Evolutionary conservation across 305 asterid genomes (phyloP).

Genomic region (Solanum hybrid): DNA sequence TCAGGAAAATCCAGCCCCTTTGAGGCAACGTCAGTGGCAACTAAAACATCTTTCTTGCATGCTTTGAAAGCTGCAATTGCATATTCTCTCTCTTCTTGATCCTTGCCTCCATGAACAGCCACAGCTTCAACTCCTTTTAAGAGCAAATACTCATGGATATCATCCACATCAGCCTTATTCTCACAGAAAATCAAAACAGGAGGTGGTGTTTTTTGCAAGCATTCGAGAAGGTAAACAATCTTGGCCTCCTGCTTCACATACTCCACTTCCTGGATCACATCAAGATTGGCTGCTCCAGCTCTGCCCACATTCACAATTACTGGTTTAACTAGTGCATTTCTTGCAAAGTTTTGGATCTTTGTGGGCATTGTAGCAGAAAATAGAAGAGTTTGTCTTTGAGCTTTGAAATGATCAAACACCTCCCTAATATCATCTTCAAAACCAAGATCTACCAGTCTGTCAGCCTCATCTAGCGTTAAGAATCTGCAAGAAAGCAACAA

Average conservation of each 20-base stretch:
- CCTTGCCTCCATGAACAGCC: slow-evolving; percentile 79
- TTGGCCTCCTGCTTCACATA: slow-evolving; percentile 85
- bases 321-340: slow-evolving; percentile 72
- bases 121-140: slow-evolving; percentile 81
- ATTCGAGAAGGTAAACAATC: slow-evolving; percentile 76
- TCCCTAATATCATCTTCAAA: slow-evolving; percentile 87
- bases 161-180: slow-evolving; percentile 80
- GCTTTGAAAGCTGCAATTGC: slow-evolving; percentile 18
- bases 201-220: slow-evolving; percentile 79
- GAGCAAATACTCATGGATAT: slow-evolving; percentile 67
- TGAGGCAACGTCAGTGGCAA: slow-evolving; percentile 22
- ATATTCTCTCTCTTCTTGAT: slow-evolving; percentile 77
- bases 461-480: slow-evolving; percentile 68
- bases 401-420: slow-evolving; percentile 86
- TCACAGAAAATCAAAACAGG: slow-evolving; percentile 76
- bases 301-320: slow-evolving; percentile 73
- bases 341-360: slow-evolving; percentile 80
- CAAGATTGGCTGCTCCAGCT: slow-evolving; percentile 89
- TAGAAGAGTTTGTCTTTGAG: slow-evolving; percentile 76
- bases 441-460: slow-evolving; percentile 69
- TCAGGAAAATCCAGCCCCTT: slow-evolving; percentile 25
- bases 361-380: slow-evolving; percentile 91
- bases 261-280: slow-evolving; percentile 85
- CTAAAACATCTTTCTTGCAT: slow-evolving; percentile 19
- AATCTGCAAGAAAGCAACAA: slow-evolving; percentile 31